Evolutionary conservation across 257 asterid species (phyloP).

Genomic region (Solanum habrochaites): DNA sequence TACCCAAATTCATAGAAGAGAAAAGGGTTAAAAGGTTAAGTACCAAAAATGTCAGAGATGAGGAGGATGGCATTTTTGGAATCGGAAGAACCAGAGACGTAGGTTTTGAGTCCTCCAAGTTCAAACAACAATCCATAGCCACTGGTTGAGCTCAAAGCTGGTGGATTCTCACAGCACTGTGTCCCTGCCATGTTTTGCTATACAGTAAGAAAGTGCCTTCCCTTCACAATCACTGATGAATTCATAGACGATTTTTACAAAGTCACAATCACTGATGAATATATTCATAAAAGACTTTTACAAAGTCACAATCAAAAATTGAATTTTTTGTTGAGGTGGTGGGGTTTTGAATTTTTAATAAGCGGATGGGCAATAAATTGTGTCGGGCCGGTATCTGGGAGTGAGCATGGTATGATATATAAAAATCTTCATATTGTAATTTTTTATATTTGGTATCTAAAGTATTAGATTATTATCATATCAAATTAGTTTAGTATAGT

Average conservation of each 20-base stretch:
- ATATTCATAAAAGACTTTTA: background rate
- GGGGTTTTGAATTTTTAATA: background rate
- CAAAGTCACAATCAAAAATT: background rate
- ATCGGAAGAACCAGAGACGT: constrained; percentile 26
- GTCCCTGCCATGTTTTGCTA: constrained; percentile 31
- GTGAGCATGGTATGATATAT: too few species aligned
- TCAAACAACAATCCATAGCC: constrained; percentile 34
- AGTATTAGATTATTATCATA: too few species aligned
- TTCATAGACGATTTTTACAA: background rate
- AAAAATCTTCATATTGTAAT: too few species aligned
- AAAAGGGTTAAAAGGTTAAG: background rate
- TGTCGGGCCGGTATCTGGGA: too few species aligned
- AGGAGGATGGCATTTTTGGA: constrained; percentile 2
- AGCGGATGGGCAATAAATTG: background rate
- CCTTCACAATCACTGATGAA: background rate
- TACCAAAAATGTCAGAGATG: background rate
- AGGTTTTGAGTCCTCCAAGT: constrained; percentile 36
- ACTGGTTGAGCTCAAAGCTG: constrained; percentile 26
- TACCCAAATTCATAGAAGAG: background rate
- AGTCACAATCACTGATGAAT: background rate
- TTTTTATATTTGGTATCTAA: fast-evolving
- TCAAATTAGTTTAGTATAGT: too few species aligned
- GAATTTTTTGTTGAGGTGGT: background rate
- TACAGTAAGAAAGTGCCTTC: background rate
- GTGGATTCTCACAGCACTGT: constrained; percentile 50